Base-by-base conservation (phyloP, 257 asterid species). In the Echium plantagineum region DNA sequence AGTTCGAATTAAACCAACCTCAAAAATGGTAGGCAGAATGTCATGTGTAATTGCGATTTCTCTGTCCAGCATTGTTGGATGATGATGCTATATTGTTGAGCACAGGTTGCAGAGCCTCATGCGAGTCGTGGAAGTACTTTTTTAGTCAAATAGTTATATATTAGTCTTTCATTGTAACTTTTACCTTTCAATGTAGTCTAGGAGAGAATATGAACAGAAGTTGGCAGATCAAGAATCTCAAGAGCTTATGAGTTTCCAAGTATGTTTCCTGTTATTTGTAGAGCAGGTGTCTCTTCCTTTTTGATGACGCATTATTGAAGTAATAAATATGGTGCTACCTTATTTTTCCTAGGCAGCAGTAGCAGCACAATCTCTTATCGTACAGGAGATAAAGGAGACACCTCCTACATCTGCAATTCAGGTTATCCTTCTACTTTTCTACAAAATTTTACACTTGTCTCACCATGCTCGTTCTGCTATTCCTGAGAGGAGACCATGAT, bases 191-290 rank as follows among this genome's bases (percentile, higher is more conserved):
- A 68, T 67, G 66, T 52, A 90, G 98, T 82, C 95, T 15, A 88
- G 65, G 85, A 83, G 73, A 72, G 94, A 88, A 58, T 74, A 79
- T 61, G 98, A 91, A 75, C 85, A 71, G 20, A 85, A 91, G 69
- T 52, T 85, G 63, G 96, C 93, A 51, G 90, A 82, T 66, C 95
- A 88, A 75, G 98, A 91, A 77, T 88, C 78, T 63, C 69, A 67
- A 62, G 77, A 84, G 74, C 86, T 88, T 69, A 87, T 67, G 57
- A 74, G 80, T 75, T 91, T 91, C 74, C 96, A 88, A 86, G 97
- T 90, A 67, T 59, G 56, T 66, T 59, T 63, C 66, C 61, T n/a
- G 22, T 51, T 60, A 58, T 38, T 65, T 62, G 4, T 9, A 47
- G 49, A 55, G 15, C 61, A 75, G 49, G 55, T 55, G 9, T 31